phyloP scores from a whole-genome alignment of 345 rosid genomes.

The Hypericum androsaemum region DNA sequence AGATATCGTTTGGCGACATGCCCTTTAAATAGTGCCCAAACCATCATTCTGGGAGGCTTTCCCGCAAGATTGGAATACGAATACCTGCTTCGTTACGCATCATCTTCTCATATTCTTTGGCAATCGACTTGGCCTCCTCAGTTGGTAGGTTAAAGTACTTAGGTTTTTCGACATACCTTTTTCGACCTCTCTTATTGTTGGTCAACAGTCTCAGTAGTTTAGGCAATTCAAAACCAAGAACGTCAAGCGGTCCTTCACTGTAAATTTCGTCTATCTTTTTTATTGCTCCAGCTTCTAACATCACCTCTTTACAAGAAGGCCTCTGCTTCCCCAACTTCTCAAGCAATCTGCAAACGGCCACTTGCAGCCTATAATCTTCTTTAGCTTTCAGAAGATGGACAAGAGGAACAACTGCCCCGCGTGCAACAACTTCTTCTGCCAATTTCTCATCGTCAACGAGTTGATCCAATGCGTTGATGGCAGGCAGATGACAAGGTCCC shows the following conservation, averaged over 20 bases:
- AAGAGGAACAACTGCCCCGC: slow-evolving; percentile 96
- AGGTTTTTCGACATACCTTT: too few species aligned
- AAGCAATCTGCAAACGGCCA: slow-evolving; percentile 84
- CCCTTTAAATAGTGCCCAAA: too few species aligned
- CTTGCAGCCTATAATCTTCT: slow-evolving; percentile 72
- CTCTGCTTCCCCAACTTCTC: slow-evolving; percentile 98
- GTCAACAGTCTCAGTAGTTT: slow-evolving; percentile 90
- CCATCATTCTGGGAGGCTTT: too few species aligned
- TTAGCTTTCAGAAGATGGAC: slow-evolving; percentile 89
- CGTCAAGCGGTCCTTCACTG: slow-evolving; percentile 88
- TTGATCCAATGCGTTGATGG: slow-evolving; percentile 84
- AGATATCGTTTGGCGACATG: too few species aligned
- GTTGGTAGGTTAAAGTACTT: too few species aligned
- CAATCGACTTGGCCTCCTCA: too few species aligned
- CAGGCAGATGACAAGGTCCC: slow-evolving; percentile 90
- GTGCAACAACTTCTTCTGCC: slow-evolving; percentile 96
- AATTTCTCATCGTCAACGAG: slow-evolving; percentile 96
- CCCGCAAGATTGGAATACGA: too few species aligned
- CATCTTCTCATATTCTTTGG: too few species aligned
- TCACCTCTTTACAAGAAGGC: slow-evolving; percentile 90
- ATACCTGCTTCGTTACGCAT: too few species aligned
- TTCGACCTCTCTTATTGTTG: slow-evolving; percentile 31
- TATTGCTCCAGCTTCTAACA: slow-evolving; percentile 94
- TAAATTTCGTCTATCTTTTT: slow-evolving; percentile 81
- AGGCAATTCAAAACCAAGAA: slow-evolving; percentile 80